Evolutionary conservation across 441 rosid genomes (phyloP), one percentile per base, ranked within the genome.

Genomic region (Mallotus japonicus): DNA sequence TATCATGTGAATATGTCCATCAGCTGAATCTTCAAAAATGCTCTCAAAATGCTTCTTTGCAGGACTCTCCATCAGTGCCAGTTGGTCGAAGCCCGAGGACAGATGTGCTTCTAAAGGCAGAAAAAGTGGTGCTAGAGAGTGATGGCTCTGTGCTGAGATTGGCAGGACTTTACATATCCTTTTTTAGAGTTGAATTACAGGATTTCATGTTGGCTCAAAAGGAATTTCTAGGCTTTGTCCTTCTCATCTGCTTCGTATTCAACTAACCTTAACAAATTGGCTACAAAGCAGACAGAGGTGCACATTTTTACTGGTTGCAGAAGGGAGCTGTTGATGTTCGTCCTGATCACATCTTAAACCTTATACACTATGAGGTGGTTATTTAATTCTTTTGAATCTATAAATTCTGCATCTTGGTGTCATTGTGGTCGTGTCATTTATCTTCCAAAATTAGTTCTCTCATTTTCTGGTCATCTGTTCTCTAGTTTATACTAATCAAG

Each of bases 131-230:
- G 76, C 73, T 88, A 75, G 97, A 90, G 61, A 75, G 80, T 62
- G 94, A 85, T 34, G 99, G 99, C 62, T 88, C 85, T 75, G 92
- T 87, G 65, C 77, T 90, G 80, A 80, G 97, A 87, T 81, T 95
- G 82, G 97, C 96, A 50, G 99, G 97, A 76, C 97, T 95, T 67
- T 92, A 94, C 79, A 94, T 94, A 94, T 94, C 99, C 99, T 94
- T 82, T 79, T 40, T 65, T 54, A 20, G 44, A 42, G 60, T 74
- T 50, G 12, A 70, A 53, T 59, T 57, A 8, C 50, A 42, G 22
- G 17, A 54, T 57, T 69, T 64, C n/a, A 20, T 59, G 8, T 16
- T 54, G 9, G 22, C 8, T 47, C 42, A 8, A 16, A 60, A 65
- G 19, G 67, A 5, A 58, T 56, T 14, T 46, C 1, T 62, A 54